Percentiles rank a stretch among this genome's conserved stretches.
Conservation (phyloP, 2,329 filamentous ascomycete genomes). For the Ploettnerulaceae sp. region DNA sequence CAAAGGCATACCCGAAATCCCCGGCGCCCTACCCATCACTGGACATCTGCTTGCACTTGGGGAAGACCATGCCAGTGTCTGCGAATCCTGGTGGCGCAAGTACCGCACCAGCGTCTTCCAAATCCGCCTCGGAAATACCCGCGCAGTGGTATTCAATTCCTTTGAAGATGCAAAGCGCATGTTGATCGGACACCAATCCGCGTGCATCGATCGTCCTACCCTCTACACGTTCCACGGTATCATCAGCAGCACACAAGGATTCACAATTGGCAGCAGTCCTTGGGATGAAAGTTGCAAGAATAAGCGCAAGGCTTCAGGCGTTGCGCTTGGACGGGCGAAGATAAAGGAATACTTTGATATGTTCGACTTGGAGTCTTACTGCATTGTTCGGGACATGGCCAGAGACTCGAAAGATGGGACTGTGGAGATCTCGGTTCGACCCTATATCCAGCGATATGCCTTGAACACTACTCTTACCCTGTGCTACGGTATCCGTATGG, state of each 20-base stretch:
- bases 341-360: slow-evolving; percentile 46
- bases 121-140: slow-evolving; percentile 48
- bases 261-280: slow-evolving; percentile 49
- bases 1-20: slow-evolving; percentile 45
- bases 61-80: slow-evolving; percentile 48
- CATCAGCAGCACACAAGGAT: slow-evolving; percentile 47
- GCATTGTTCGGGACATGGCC: slow-evolving; percentile 44
- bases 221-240: slow-evolving; percentile 51
- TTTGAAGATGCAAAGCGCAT: slow-evolving; percentile 49
- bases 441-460: slow-evolving; percentile 49
- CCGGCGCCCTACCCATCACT: slow-evolving; percentile 44
- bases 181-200: slow-evolving; percentile 45
- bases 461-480: slow-evolving; percentile 51
- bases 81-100: slow-evolving; percentile 45
- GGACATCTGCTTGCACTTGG: slow-evolving; percentile 48
- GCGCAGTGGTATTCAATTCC: slow-evolving; percentile 48
- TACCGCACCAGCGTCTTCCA: slow-evolving; percentile 46
- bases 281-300: slow-evolving; percentile 51
- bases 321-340: slow-evolving; percentile 42
- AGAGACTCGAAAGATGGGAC: slow-evolving; percentile 40
- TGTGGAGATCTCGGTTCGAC: slow-evolving; percentile 42
- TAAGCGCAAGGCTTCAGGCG: slow-evolving; percentile 47
- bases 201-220: slow-evolving; percentile 46
- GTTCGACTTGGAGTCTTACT: slow-evolving; percentile 50
- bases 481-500: slow-evolving; percentile 52